These are phyloP conservation scores for Emmonsiellopsis sp. DNA, from an alignment of 2,329 filamentous ascomycete species.

Conservation along the genomic window DNA sequence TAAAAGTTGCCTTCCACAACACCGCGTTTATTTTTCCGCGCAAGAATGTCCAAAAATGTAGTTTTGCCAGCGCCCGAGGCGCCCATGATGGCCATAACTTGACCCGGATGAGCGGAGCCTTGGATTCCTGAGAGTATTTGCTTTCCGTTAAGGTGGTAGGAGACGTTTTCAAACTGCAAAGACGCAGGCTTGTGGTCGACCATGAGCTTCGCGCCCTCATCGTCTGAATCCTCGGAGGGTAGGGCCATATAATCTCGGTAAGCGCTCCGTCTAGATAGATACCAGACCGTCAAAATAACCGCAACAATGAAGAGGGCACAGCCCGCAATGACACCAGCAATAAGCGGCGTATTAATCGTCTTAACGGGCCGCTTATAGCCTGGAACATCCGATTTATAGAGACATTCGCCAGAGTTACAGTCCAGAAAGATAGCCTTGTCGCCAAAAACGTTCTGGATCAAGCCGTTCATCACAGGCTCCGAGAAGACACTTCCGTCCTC, in stretches of 20 bases:
- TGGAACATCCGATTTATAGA: conserved; percentile 86
- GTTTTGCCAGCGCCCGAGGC: conserved; percentile 97
- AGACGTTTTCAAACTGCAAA: conserved; percentile 78
- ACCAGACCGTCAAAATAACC: conserved; percentile 76
- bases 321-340: conserved; percentile 83
- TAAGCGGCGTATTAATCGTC: conserved; percentile 92
- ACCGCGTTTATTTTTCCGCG: conserved; percentile 93
- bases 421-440: conserved; percentile 78
- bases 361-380: conserved; percentile 84
- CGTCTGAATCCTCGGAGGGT: conserved; percentile 77
- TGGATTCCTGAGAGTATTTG: conserved; percentile 71
- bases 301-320: conserved; percentile 82
- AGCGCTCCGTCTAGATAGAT: conserved; percentile 65
- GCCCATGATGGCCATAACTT: conserved; percentile 95
- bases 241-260: conserved; percentile 59
- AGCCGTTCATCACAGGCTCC: conserved; percentile 83
- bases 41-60: conserved; percentile 90
- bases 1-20: conserved; percentile 69
- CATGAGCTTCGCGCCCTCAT: conserved; percentile 78
- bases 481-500: conserved; percentile 72
- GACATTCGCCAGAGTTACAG: conserved; percentile 81
- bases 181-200: conserved; percentile 84
- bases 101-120: conserved; percentile 86
- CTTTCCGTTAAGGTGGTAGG: conserved; percentile 79
- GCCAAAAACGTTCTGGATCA: conserved; percentile 83